Evolutionary conservation across 2,329 filamentous ascomycete species (phyloP).

Genomic region (Talaromyces sp.): DNA sequence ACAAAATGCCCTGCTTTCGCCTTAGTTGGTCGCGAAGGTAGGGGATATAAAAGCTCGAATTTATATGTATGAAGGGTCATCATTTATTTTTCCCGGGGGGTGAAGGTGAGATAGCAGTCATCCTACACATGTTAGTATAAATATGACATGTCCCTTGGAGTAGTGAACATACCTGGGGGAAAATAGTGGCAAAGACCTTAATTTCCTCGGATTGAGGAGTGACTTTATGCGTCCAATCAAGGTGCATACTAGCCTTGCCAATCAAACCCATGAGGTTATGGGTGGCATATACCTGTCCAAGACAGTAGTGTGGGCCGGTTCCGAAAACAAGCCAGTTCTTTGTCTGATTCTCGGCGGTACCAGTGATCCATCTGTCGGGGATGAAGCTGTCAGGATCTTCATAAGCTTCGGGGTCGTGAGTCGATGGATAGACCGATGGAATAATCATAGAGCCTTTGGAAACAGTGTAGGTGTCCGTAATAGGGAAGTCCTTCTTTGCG

Average conservation of each 20-base stretch:
- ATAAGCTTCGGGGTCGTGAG: constrained; percentile 91
- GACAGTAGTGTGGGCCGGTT: constrained; percentile 91
- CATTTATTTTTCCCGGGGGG: constrained; percentile 32
- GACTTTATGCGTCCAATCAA: constrained; percentile 87
- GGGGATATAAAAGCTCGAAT: not conserved
- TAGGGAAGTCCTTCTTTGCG: constrained; percentile 91
- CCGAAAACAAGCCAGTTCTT: constrained; percentile 99
- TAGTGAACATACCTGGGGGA: constrained; percentile 72
- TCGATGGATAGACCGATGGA: constrained; percentile 82
- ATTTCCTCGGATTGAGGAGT: constrained; percentile 88
- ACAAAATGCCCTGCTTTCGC: not conserved
- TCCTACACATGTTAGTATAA: constrained; percentile 55
- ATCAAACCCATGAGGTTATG: constrained; percentile 85
- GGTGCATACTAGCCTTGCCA: constrained; percentile 79
- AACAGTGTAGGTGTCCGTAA: constrained; percentile 83
- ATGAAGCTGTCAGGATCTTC: constrained; percentile 83
- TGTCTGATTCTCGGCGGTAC: constrained; percentile 81
- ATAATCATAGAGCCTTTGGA: constrained; percentile 95
- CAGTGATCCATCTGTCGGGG: constrained; percentile 86
- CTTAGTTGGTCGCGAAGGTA: constrained; percentile 2
- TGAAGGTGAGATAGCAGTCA: constrained; percentile 76
- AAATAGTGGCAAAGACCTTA: constrained; percentile 97
- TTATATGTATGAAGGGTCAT: not conserved
- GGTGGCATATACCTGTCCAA: constrained; percentile 88
- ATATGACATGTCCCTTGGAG: not conserved